Conservation (phyloP, 116 monocot genomes). For the Trichopus zeylanicus region DNA sequence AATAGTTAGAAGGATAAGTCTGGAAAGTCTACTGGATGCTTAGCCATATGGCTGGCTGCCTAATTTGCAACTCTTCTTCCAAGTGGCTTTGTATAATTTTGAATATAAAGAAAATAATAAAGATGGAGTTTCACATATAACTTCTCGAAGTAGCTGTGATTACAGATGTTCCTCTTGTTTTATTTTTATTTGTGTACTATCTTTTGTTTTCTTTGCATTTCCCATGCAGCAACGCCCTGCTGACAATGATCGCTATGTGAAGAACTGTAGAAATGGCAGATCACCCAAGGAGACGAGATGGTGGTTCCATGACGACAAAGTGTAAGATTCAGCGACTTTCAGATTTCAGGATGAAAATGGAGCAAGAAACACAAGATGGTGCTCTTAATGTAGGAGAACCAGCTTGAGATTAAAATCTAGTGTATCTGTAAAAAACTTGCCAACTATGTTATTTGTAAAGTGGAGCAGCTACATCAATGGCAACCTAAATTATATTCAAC, state of each 20-base stretch:
- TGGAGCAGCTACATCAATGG: not conserved
- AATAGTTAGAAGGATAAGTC: no score
- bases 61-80: no score
- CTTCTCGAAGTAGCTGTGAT: no score
- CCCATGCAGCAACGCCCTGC: constrained; percentile 78
- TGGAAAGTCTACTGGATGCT: no score
- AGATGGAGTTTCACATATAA: no score
- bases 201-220: not conserved
- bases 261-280: constrained; percentile 92
- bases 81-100: no score
- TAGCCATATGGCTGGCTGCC: no score
- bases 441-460: constrained; percentile 26
- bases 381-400: constrained; percentile 1
- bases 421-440: not conserved
- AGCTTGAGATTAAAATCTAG: not conserved
- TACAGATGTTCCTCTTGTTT: no score
- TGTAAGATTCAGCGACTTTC: constrained; percentile 14
- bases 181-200: not conserved
- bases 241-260: constrained; percentile 96
- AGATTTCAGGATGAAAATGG: not conserved
- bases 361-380: not conserved
- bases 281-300: constrained; percentile 99
- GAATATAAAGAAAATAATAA: no score
- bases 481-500: not conserved
- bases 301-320: constrained; percentile 99